Percentiles rank a stretch among this genome's conserved stretches.
phyloP scores from a whole-genome alignment of 345 rosid species.

The Laguncularia racemosa region DNA sequence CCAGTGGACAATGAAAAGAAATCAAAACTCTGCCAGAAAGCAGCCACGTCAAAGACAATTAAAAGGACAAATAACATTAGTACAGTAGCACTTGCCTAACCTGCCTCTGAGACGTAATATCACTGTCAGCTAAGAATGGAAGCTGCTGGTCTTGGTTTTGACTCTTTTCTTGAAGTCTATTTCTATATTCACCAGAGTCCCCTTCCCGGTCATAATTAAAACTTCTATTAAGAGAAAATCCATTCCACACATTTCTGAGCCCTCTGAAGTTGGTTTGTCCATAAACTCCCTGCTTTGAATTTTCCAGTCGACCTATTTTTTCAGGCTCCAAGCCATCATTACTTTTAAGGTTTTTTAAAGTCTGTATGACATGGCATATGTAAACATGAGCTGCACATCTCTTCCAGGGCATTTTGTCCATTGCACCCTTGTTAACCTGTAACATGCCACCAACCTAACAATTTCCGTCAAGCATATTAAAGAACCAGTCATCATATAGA shows the following conservation, averaged over 20 bases:
- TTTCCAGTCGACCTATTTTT: conserved; percentile 25
- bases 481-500: no score
- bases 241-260: conserved; percentile 17
- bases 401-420: conserved; percentile 33
- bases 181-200: conserved; percentile 20
- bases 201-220: conserved; percentile 9
- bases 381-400: conserved; percentile 55
- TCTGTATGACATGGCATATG: conserved; percentile 51
- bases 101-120: conserved; percentile 32
- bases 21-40: conserved; percentile 42
- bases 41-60: conserved; percentile 10
- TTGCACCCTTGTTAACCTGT: conserved; percentile 25
- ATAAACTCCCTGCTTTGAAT: conserved; percentile 23
- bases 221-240: conserved; percentile 7
- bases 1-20: conserved; percentile 58
- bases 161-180: conserved; percentile 13
- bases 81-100: conserved; percentile 18
- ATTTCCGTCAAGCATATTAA: neutral
- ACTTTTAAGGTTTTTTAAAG: conserved; percentile 24
- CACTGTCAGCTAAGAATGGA: conserved; percentile 13
- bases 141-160: conserved; percentile 22
- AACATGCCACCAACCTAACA: conserved; percentile 5
- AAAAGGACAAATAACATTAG: conserved; percentile 2
- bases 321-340: conserved; percentile 22
- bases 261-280: conserved; percentile 14